Evolutionary conservation across 2,329 filamentous ascomycete genomes (phyloP).

Genomic region (Fusarium tanahbumbuense): DNA sequence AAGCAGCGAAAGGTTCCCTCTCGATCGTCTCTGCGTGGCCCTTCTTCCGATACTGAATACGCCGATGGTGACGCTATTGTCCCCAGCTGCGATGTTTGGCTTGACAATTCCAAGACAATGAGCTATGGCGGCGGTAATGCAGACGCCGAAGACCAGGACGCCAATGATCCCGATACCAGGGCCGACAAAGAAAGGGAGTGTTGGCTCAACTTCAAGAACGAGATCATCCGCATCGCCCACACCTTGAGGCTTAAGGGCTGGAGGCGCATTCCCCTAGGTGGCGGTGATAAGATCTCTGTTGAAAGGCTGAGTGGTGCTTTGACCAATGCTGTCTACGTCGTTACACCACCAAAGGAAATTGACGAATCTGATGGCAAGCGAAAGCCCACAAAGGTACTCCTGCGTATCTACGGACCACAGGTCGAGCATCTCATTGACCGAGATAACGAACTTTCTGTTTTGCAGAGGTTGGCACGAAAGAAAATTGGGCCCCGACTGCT

Average conservation of each 20-base stretch:
- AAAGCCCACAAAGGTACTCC: conserved; percentile 75
- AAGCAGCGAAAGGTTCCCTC: conserved; percentile 51
- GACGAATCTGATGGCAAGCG: conserved; percentile 56
- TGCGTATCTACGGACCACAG: conserved; percentile 94
- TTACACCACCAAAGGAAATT: conserved; percentile 79
- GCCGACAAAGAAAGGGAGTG: conserved; percentile 77
- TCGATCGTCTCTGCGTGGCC: conserved; percentile 56
- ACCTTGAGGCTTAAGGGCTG: conserved; percentile 92
- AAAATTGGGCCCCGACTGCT: conserved; percentile 92
- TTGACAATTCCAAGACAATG: conserved; percentile 92
- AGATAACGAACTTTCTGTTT: conserved; percentile 86
- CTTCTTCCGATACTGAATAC: conserved; percentile 87
- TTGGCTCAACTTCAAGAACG: conserved; percentile 90
- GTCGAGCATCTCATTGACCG: conserved; percentile 96
- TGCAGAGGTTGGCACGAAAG: conserved; percentile 87
- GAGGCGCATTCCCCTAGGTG: conserved; percentile 81
- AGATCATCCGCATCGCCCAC: conserved; percentile 89
- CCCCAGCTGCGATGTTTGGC: conserved; percentile 82
- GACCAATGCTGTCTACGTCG: conserved; percentile 96
- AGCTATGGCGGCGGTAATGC: conserved; percentile 70
- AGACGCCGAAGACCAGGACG: conserved; percentile 55
- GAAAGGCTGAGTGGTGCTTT: conserved; percentile 88
- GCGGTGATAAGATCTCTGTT: conserved; percentile 75
- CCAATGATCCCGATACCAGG: conserved; percentile 51
- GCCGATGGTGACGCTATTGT: conserved; percentile 84